phyloP scores from a whole-genome alignment of 2,329 filamentous ascomycete species.

The Penicillium sp. region DNA sequence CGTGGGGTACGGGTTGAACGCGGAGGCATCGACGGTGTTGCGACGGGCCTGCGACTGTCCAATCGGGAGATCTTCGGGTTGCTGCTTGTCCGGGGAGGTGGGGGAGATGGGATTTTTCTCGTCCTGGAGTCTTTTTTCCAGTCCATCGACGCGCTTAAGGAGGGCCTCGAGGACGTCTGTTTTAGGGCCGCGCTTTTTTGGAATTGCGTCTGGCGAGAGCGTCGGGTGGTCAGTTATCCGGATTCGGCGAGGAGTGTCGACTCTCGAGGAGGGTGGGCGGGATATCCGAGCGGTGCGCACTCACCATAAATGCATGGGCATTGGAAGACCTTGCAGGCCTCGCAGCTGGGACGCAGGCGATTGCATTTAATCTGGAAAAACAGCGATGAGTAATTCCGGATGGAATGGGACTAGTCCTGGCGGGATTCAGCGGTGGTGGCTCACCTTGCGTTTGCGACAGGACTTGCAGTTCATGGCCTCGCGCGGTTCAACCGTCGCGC shows the following conservation, averaged over 20 bases:
- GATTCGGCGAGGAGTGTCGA: not conserved
- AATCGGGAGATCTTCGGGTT: slow-evolving; percentile 20
- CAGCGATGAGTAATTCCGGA: slow-evolving; percentile 8
- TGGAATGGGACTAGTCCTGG: slow-evolving; percentile 25
- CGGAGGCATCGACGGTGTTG: slow-evolving; percentile 25
- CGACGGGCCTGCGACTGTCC: slow-evolving; percentile 16
- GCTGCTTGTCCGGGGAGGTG: slow-evolving; percentile 44
- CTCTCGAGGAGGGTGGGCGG: not conserved
- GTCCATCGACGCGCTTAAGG: slow-evolving; percentile 79
- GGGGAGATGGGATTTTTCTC: slow-evolving; percentile 54
- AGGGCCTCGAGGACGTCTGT: slow-evolving; percentile 85
- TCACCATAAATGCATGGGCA: slow-evolving; percentile 85
- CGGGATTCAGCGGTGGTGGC: too few species aligned
- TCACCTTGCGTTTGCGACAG: slow-evolving; percentile 85
- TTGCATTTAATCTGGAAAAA: slow-evolving; percentile 81
- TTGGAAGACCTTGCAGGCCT: slow-evolving; percentile 87
- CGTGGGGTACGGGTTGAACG: slow-evolving; percentile 21
- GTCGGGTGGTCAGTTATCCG: slow-evolving; percentile 37
- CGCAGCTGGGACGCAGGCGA: slow-evolving; percentile 77
- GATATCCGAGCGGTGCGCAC: slow-evolving; percentile 24
- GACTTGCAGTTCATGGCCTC: slow-evolving; percentile 97
- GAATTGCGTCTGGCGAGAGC: slow-evolving; percentile 66
- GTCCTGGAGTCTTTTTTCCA: slow-evolving; percentile 77
- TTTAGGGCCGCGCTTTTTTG: slow-evolving; percentile 87
- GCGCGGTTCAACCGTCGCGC: slow-evolving; percentile 72